These are phyloP conservation scores for Marsdenia floribunda DNA, from an alignment of 257 asterid species.

Conservation along the genomic window DNA sequence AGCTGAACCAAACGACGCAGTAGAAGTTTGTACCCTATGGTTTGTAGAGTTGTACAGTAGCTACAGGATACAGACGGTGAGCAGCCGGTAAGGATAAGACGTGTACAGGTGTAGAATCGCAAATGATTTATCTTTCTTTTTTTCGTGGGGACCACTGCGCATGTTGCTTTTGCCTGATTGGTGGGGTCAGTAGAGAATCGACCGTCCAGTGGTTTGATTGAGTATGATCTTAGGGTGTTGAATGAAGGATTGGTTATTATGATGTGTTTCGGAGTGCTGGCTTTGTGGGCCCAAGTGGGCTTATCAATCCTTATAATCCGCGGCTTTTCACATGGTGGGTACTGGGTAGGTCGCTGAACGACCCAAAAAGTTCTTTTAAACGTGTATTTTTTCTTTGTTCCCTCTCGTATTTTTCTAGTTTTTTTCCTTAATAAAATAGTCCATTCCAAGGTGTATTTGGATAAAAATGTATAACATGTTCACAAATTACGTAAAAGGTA, in stretches of 20 bases:
- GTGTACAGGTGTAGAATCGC: conserved; percentile 18
- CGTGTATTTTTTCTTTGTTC: not conserved
- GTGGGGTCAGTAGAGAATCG: not conserved
- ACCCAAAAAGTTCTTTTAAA: conserved; percentile 8
- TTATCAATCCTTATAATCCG: conserved; percentile 22
- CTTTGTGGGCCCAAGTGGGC: conserved; percentile 27
- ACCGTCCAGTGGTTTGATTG: conserved; percentile 1
- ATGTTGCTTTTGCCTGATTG: conserved; percentile 6
- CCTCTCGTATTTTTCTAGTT: not conserved
- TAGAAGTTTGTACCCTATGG: not conserved
- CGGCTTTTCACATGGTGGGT: conserved; percentile 38
- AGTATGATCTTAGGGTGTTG: conserved; percentile 16
- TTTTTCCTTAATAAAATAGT: no score
- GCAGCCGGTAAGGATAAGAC: conserved; percentile 28
- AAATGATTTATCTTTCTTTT: not conserved
- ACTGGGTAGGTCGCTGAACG: conserved; percentile 28
- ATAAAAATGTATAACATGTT: no score
- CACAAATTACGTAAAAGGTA: no score
- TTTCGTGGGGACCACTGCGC: conserved; percentile 14
- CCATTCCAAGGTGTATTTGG: no score
- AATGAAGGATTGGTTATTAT: conserved; percentile 9
- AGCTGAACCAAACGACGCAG: not conserved
- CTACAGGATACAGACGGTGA: conserved; percentile 17
- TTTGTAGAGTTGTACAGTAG: conserved; percentile 2
- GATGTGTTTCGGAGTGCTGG: conserved; percentile 9